Conservation (phyloP, 2,329 filamentous ascomycete species). For the Cercospora sesami region DNA sequence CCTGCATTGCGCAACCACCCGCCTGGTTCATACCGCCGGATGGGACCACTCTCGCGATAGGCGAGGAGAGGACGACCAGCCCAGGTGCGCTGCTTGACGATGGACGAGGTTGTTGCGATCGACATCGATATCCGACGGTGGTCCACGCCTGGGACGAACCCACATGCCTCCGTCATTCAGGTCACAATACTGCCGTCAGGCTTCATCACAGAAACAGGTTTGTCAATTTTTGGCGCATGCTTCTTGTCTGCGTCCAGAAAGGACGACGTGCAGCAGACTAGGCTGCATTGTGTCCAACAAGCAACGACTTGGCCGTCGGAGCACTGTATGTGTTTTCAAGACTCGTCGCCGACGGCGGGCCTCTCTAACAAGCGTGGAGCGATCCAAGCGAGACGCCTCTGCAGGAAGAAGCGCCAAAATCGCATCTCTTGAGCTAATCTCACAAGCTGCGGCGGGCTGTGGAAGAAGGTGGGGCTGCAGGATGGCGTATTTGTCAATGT, state of each 20-base stretch:
- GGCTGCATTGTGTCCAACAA: not conserved
- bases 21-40: conserved; percentile 16
- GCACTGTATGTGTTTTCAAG: not conserved
- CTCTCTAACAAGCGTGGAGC: not conserved
- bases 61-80: not conserved
- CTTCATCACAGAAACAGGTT: not conserved
- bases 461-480: conserved; percentile 9
- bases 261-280: not conserved
- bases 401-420: conserved; percentile 6
- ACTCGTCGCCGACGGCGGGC: not conserved
- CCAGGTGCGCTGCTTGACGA: not conserved
- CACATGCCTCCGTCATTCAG: not conserved
- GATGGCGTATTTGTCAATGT: conserved; percentile 19
- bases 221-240: not conserved
- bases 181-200: not conserved
- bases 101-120: conserved; percentile 21
- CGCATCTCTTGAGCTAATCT: conserved; percentile 16
- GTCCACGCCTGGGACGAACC: not conserved
- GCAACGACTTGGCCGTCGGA: not conserved
- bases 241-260: not conserved
- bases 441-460: not conserved
- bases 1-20: conserved; percentile 22
- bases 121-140: conserved; percentile 2
- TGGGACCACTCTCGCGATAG: conserved; percentile 2
- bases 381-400: not conserved